Base-by-base conservation (phyloP, 768 basidiomycete species). In the Suillus paluster region DNA sequence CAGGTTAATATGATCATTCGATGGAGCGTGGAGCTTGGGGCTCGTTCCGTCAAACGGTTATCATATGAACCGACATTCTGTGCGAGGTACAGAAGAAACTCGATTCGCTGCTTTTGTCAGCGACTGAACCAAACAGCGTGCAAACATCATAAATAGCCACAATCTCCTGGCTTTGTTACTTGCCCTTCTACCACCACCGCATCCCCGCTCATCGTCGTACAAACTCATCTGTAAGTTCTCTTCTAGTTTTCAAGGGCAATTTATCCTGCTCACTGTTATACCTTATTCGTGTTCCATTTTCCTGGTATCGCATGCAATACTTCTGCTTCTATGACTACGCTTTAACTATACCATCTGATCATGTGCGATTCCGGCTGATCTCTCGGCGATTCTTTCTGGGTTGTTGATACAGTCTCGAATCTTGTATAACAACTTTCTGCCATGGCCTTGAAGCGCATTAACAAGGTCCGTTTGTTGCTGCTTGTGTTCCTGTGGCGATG, bases 381-480 rank as follows among this genome's bases (percentile, higher is more conserved):
- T 70, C 58, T 9, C 44, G 30, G 34, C 63, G 71, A 75, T 71
- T 56, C 57, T 36, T 44, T 4, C 57, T n/a, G 27, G 57, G 56
- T 25, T 25, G 21, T 54, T 55, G n/a, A 46, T 61, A 62, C 60
- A 75, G 64, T 67, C 49, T 58, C 60, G 15, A 63, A 49, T 59
- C 48, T 7, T 63, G 62, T 54, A 61, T 62, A 44, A 25, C 52
- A 45, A 64, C 56, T 46, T 56, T 58, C 8, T 52, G 46, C 70
- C 70, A 98, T 98, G 97, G 95, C 97, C 73, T 86, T 97, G 69
- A 97, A 97, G 86, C 97, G 97, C 86, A 99, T 99, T 83, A 97
- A 97, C 91, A 99, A 97, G 92, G 95, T 94, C 64, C 46, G 78
- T 61, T 54, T 59, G 9, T 27, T 56, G 46, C 59, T 11, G 3